A percentile compares a stretch with the other conserved stretches of the same genome.
Conservation (phyloP, 805 yeast genomes). For the Blastobotrys terrestris region DNA sequence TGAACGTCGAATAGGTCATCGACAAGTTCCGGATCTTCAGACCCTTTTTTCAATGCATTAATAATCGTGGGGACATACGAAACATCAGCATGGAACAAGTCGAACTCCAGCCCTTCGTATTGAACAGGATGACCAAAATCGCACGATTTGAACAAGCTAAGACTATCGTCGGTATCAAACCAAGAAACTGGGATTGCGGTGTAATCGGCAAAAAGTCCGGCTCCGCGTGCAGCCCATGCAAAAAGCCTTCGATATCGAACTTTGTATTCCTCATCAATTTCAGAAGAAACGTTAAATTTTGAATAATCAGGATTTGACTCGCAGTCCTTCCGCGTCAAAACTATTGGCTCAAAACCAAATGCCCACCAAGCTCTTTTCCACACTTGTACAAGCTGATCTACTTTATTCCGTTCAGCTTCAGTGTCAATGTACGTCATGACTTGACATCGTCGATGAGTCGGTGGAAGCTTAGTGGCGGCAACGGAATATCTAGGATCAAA, state of each 20-base stretch:
- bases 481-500: neutral
- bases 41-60: conserved; percentile 8
- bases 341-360: conserved; percentile 25
- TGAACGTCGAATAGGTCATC: conserved; percentile 6
- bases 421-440: conserved; percentile 14
- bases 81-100: conserved; percentile 13
- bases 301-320: conserved; percentile 14
- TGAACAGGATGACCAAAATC: conserved; percentile 14
- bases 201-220: conserved; percentile 23
- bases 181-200: conserved; percentile 22
- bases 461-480: neutral
- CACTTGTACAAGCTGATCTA: conserved; percentile 9
- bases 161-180: conserved; percentile 5
- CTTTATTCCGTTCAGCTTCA: conserved; percentile 12
- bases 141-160: conserved; percentile 16
- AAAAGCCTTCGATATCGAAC: conserved; percentile 14
- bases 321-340: conserved; percentile 18
- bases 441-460: conserved; percentile 1
- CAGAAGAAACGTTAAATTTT: conserved; percentile 8
- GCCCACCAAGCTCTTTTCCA: conserved; percentile 28
- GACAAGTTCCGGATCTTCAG: conserved; percentile 6
- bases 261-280: conserved; percentile 7
- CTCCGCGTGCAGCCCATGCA: conserved; percentile 24
- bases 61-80: conserved; percentile 9
- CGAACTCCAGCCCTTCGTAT: conserved; percentile 19